Percentiles rank a stretch among this genome's conserved stretches.
Conservation (phyloP, 495 filamentous ascomycete species). For the Sporormia fimetaria region DNA sequence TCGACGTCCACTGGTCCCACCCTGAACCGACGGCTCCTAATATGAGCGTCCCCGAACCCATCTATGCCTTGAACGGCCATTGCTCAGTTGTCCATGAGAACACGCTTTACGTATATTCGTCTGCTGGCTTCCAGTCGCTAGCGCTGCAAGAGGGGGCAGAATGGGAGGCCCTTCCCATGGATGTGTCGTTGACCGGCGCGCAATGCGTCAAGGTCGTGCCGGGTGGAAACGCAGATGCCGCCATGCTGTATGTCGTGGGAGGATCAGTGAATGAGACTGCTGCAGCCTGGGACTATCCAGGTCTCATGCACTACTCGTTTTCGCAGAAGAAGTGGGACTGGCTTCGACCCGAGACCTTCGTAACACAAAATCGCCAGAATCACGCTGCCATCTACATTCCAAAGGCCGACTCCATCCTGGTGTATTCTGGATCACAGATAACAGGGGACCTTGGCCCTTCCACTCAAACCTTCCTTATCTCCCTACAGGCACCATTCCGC, state of each 20-base stretch:
- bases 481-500: conserved; percentile 46
- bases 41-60: conserved; percentile 38
- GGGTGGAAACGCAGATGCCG: conserved; percentile 40
- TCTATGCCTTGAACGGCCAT: conserved; percentile 52
- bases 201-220: conserved; percentile 60
- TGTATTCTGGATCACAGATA: conserved; percentile 64
- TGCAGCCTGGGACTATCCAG: conserved; percentile 47
- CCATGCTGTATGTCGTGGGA: conserved; percentile 76
- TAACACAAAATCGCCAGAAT: conserved; percentile 55
- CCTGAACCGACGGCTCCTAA: neutral
- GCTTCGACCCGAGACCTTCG: conserved; percentile 40
- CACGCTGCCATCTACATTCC: conserved; percentile 72
- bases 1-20: neutral
- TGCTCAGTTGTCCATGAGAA: conserved; percentile 76
- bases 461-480: conserved; percentile 65
- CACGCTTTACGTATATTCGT: conserved; percentile 76
- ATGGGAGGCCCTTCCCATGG: conserved; percentile 56
- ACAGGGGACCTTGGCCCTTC: conserved; percentile 33
- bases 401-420: conserved; percentile 55
- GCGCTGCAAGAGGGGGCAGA: conserved; percentile 51
- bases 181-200: conserved; percentile 57
- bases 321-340: conserved; percentile 63
- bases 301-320: conserved; percentile 79
- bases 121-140: conserved; percentile 64
- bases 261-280: conserved; percentile 47